phyloP scores from a whole-genome alignment of 164 flowering plant species.

The Echeveria elegans region DNA sequence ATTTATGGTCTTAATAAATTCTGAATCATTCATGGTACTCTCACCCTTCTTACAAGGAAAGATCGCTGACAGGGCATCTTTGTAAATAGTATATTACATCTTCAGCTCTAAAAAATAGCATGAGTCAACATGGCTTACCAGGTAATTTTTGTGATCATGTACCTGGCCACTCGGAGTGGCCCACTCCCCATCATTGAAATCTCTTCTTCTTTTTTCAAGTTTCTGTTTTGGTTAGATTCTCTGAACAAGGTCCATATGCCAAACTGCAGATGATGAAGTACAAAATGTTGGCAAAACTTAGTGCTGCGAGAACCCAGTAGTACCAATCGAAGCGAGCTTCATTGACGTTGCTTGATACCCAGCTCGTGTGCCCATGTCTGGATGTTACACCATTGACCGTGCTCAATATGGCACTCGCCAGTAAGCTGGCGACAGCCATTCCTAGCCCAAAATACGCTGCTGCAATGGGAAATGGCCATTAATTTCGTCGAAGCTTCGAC shows the following conservation, averaged over 20 bases:
- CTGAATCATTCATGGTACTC: neutral
- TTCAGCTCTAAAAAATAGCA: neutral
- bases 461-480: slow-evolving; percentile 22
- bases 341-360: slow-evolving; percentile 65
- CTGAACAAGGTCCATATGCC: slow-evolving; percentile 49
- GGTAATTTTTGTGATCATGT: neutral
- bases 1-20: neutral
- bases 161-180: neutral
- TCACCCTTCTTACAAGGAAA: neutral
- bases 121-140: neutral
- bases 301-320: slow-evolving; percentile 51
- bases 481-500: no score
- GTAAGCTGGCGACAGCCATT: slow-evolving; percentile 51
- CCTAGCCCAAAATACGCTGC: slow-evolving; percentile 43
- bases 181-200: neutral
- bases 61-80: neutral
- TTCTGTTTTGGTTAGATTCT: slow-evolving; percentile 9
- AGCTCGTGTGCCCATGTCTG: slow-evolving; percentile 38
- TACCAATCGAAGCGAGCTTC: slow-evolving; percentile 54
- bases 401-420: slow-evolving; percentile 39
- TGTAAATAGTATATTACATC: neutral
- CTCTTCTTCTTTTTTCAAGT: neutral
- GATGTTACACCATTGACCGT: slow-evolving; percentile 32
- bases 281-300: slow-evolving; percentile 34
- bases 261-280: slow-evolving; percentile 44